Evolutionary conservation across 257 asterid species (phyloP).

Genomic region (Petunia axillaris): DNA sequence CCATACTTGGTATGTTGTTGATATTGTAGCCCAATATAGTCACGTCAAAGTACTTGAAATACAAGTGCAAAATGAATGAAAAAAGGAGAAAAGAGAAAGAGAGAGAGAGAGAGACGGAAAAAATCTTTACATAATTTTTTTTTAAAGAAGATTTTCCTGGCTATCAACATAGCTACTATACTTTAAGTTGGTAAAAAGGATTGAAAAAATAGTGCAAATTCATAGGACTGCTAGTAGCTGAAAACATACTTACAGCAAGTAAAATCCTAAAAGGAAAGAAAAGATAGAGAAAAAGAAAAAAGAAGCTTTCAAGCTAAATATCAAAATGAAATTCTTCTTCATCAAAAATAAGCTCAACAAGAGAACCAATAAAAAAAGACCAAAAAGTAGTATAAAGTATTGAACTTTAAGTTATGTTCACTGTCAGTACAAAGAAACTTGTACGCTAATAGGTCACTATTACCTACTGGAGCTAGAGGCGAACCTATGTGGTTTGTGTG

Average conservation of each 20-base stretch:
- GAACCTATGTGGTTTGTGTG: too few relatives aligned
- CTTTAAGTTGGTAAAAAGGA: neutral
- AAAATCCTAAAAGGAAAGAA: neutral
- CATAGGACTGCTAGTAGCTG: neutral
- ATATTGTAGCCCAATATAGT: neutral
- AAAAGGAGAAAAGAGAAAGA: neutral
- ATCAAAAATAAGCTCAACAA: neutral
- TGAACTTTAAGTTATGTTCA: neutral
- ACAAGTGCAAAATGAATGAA: neutral
- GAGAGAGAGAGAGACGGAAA: neutral
- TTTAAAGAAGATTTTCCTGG: neutral
- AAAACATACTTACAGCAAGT: neutral
- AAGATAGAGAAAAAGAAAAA: neutral
- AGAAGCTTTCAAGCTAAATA: neutral
- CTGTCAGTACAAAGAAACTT: too few relatives aligned
- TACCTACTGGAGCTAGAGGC: too few relatives aligned
- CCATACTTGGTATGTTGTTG: too few relatives aligned
- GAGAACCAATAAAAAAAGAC: neutral
- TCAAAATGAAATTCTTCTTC: neutral
- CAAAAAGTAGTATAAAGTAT: neutral
- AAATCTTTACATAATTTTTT: neutral
- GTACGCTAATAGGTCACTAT: too few relatives aligned
- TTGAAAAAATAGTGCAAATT: neutral
- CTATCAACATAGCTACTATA: neutral
- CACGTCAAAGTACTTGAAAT: neutral